phyloP scores from a whole-genome alignment of 495 filamentous ascomycete species.

The Penicillium steckii region DNA sequence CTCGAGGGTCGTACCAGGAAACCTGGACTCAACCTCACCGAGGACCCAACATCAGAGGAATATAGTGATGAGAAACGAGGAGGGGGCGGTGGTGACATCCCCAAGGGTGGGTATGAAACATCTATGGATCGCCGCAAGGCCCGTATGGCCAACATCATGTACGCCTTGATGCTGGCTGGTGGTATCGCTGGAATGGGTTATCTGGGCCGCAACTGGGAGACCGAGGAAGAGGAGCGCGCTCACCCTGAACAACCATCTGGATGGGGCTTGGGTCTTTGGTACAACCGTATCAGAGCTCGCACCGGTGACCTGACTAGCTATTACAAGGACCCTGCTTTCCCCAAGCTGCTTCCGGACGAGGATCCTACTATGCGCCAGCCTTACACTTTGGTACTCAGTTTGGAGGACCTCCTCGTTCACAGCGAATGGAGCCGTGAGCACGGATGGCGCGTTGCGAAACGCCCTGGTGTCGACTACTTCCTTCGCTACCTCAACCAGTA shows the following conservation, averaged over 20 bases:
- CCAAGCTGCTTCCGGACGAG: conserved; percentile 86
- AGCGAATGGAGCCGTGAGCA: conserved; percentile 91
- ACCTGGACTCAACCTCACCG: conserved; percentile 54
- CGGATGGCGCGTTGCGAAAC: conserved; percentile 93
- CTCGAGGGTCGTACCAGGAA: conserved; percentile 58
- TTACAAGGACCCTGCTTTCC: conserved; percentile 95
- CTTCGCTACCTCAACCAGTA: conserved; percentile 93
- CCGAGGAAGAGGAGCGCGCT: conserved; percentile 61
- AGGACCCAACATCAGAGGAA: conserved; percentile 52
- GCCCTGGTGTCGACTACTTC: conserved; percentile 96
- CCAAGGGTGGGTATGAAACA: conserved; percentile 84
- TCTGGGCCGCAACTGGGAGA: conserved; percentile 83
- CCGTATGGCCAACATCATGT: conserved; percentile 66
- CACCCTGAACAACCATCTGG: conserved; percentile 71
- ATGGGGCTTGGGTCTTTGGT: conserved; percentile 73
- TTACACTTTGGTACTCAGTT: conserved; percentile 88
- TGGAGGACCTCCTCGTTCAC: conserved; percentile 93
- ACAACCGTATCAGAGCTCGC: conserved; percentile 72
- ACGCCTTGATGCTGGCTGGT: conserved; percentile 49
- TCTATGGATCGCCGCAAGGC: conserved; percentile 80
- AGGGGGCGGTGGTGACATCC: conserved; percentile 58
- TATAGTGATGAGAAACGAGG: conserved; percentile 36
- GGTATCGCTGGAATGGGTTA: conserved; percentile 59
- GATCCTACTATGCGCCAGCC: conserved; percentile 78
- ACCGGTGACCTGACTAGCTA: conserved; percentile 73